Evolutionary conservation across 768 basidiomycete genomes (phyloP).

Genomic region (Amanita molliuscula): DNA sequence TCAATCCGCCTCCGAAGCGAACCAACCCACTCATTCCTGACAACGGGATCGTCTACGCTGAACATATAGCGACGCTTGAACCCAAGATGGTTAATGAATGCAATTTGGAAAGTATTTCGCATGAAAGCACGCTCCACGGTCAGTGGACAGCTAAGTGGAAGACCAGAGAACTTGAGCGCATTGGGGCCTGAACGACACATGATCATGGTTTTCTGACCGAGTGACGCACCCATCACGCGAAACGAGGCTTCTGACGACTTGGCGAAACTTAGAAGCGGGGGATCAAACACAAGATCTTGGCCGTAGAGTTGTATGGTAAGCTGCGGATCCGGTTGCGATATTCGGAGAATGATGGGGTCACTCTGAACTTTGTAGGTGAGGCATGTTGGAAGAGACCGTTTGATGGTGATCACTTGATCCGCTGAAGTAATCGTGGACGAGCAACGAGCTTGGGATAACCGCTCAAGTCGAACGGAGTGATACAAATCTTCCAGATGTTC

Average conservation of each 20-base stretch:
- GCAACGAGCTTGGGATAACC: slow-evolving; percentile 59
- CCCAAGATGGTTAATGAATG: slow-evolving; percentile 62
- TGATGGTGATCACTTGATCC: slow-evolving; percentile 56
- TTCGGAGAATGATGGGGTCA: slow-evolving; percentile 76
- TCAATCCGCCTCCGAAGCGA: slow-evolving; percentile 63
- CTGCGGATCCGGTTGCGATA: slow-evolving; percentile 77
- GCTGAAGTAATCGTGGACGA: slow-evolving; percentile 28
- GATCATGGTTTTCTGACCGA: slow-evolving; percentile 76
- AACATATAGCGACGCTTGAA: slow-evolving; percentile 88
- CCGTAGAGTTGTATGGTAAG: slow-evolving; percentile 80
- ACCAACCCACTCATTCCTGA: slow-evolving; percentile 65
- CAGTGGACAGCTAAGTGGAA: slow-evolving; percentile 71
- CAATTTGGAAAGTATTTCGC: slow-evolving; percentile 92
- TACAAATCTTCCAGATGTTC: slow-evolving; percentile 73
- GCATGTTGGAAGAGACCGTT: slow-evolving; percentile 62
- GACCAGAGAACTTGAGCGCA: slow-evolving; percentile 70
- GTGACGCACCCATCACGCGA: slow-evolving; percentile 75
- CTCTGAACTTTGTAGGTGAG: slow-evolving; percentile 86
- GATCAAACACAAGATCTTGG: slow-evolving; percentile 83
- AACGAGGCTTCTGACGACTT: slow-evolving; percentile 79
- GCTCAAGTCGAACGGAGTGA: slow-evolving; percentile 61
- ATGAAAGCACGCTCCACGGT: slow-evolving; percentile 89
- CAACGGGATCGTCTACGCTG: slow-evolving; percentile 73
- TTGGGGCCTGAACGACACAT: slow-evolving; percentile 80
- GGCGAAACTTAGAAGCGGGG: slow-evolving; percentile 69